phyloP scores from a whole-genome alignment of 805 yeast genomes.

The Debaryomyces hansenii region DNA sequence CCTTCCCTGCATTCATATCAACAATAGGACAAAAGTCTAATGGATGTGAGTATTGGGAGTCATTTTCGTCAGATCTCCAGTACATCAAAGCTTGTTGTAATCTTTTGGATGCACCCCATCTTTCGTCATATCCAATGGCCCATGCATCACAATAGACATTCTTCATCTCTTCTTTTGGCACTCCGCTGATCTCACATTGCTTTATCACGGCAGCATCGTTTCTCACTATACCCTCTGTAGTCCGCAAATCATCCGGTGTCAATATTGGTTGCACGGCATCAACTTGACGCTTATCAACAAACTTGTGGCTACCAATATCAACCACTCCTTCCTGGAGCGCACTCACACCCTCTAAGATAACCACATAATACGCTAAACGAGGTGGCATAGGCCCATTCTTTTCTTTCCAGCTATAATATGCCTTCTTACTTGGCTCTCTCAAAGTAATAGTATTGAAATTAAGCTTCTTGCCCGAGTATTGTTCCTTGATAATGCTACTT shows the following conservation, averaged over 20 bases:
- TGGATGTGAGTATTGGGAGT: conserved; percentile 73
- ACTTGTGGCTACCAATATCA: conserved; percentile 49
- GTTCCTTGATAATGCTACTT: conserved; percentile 49
- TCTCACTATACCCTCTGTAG: conserved; percentile 65
- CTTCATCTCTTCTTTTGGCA: conserved; percentile 62
- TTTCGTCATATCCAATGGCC: conserved; percentile 70
- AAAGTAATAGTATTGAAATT: conserved; percentile 69
- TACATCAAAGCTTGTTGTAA: conserved; percentile 80
- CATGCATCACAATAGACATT: conserved; percentile 65
- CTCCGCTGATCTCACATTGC: conserved; percentile 70
- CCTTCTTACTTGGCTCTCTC: conserved; percentile 67
- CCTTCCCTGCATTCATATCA: conserved; percentile 68
- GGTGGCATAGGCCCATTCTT: conserved; percentile 61
- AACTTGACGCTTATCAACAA: conserved; percentile 48
- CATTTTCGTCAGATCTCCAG: conserved; percentile 74
- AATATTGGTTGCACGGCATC: conserved; percentile 74
- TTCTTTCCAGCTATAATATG: conserved; percentile 66
- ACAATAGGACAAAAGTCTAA: conserved; percentile 82
- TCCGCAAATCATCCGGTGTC: conserved; percentile 65
- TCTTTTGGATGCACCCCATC: conserved; percentile 76
- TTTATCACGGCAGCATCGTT: conserved; percentile 69
- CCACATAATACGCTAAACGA: conserved; percentile 65
- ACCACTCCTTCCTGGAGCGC: conserved; percentile 75
- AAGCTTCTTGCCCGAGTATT: conserved; percentile 46
- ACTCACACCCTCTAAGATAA: conserved; percentile 54